Evolutionary conservation across 768 basidiomycete species (phyloP).

Genomic region (Asterophora lycoperdoides): DNA sequence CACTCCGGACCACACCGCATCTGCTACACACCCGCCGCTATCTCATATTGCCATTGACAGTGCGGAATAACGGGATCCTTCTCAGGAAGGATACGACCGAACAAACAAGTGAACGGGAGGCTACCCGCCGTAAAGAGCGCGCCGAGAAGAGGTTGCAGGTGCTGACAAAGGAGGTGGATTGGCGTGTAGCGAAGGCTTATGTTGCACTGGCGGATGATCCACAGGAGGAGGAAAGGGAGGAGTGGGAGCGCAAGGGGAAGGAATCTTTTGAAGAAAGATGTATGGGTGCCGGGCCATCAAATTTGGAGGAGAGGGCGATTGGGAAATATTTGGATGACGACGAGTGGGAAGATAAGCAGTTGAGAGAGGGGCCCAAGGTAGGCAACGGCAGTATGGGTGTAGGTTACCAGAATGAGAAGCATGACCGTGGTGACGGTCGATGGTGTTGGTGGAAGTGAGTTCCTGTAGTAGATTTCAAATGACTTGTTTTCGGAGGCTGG

Average conservation of each 20-base stretch:
- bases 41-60: conserved; percentile 48
- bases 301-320: conserved; percentile 48
- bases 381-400: background rate
- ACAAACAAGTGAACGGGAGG: conserved; percentile 35
- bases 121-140: conserved; percentile 43
- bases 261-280: background rate
- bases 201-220: conserved; percentile 58
- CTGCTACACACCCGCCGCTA: conserved; percentile 64
- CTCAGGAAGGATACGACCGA: conserved; percentile 18
- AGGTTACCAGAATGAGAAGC: conserved; percentile 1
- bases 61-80: conserved; percentile 23
- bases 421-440: background rate
- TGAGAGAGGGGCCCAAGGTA: conserved; percentile 2
- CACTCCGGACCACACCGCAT: conserved; percentile 68
- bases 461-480: background rate
- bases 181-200: conserved; percentile 63
- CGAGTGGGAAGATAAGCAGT: conserved; percentile 56
- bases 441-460: background rate
- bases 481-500: too few relatives aligned
- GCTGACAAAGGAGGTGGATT: conserved; percentile 67
- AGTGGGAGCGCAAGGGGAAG: conserved; percentile 24
- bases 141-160: conserved; percentile 60
- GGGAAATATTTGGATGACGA: conserved; percentile 61
- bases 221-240: conserved; percentile 28
- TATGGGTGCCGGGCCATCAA: conserved; percentile 4